Conservation (phyloP, 352 stramenopile genomes). For the Phytopythium cucurbitacearum region DNA sequence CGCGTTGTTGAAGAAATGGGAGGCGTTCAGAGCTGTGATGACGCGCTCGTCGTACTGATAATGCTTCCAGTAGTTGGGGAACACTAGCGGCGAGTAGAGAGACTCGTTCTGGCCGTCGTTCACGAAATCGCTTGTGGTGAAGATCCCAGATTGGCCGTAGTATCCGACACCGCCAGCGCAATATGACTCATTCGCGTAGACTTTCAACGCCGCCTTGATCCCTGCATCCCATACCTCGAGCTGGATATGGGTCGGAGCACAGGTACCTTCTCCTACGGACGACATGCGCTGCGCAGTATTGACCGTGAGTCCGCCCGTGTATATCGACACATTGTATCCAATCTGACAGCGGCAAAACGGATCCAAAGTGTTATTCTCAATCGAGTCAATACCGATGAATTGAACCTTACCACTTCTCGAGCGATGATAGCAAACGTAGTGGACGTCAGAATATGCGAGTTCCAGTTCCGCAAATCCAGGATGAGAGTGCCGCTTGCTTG, state of each 20-base stretch:
- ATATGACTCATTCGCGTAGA: slow-evolving; percentile 57
- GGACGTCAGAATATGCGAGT: slow-evolving; percentile 28
- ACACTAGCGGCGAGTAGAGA: slow-evolving; percentile 13
- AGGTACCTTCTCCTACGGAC: slow-evolving; percentile 23
- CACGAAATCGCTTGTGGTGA: slow-evolving; percentile 39
- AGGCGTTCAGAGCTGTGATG: slow-evolving; percentile 22
- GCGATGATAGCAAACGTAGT: slow-evolving; percentile 45
- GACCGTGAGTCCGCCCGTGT: slow-evolving; percentile 1
- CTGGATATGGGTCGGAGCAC: slow-evolving; percentile 53
- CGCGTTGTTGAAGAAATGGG: slow-evolving; percentile 19
- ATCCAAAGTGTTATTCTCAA: neutral
- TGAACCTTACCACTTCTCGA: slow-evolving; percentile 20
- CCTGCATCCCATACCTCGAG: slow-evolving; percentile 44
- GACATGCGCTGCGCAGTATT: slow-evolving; percentile 30
- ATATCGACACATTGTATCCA: slow-evolving; percentile 30
- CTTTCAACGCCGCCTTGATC: slow-evolving; percentile 19
- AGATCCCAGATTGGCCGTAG: slow-evolving; percentile 36
- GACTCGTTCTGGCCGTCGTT: slow-evolving; percentile 8
- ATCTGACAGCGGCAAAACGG: neutral
- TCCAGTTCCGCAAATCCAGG: slow-evolving; percentile 31
- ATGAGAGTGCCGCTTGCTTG: slow-evolving; percentile 19
- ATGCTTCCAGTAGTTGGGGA: slow-evolving; percentile 44
- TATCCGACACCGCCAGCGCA: slow-evolving; percentile 29
- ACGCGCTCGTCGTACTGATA: slow-evolving; percentile 35
- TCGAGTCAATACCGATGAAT: neutral